A percentile compares a stretch with the other conserved stretches of the same genome.
Conservation (phyloP, 2,329 filamentous ascomycete species). For the Bipolaris bicolor region DNA sequence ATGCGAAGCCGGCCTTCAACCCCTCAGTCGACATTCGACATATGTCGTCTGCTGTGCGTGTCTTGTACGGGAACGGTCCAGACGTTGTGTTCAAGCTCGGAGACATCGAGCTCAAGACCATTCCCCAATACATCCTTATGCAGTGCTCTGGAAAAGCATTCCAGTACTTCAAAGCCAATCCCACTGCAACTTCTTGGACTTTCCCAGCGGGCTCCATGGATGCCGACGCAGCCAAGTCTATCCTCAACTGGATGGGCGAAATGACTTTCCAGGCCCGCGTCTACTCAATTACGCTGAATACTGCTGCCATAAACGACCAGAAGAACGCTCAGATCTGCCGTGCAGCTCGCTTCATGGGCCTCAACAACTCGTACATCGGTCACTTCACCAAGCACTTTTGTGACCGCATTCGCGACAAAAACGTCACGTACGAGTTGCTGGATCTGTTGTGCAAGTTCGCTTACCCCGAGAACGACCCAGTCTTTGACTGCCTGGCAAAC, state of each 20-base stretch:
- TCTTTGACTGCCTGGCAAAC: conserved; percentile 38
- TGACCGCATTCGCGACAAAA: conserved; percentile 32
- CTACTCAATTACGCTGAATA: too few relatives aligned
- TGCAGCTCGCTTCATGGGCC: conserved; percentile 31
- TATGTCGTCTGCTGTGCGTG: conserved; percentile 29
- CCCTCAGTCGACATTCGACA: conserved; percentile 27
- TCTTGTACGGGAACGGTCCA: conserved; percentile 28
- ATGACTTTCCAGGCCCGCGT: conserved; percentile 30
- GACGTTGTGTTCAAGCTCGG: conserved; percentile 30
- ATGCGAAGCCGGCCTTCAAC: conserved; percentile 18
- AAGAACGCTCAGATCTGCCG: conserved; percentile 35
- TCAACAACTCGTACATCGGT: conserved; percentile 38
- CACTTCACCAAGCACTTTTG: conserved; percentile 42
- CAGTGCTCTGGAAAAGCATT: conserved; percentile 33
- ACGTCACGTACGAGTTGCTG: conserved; percentile 22
- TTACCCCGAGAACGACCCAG: conserved; percentile 30
- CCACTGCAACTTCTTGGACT: conserved; percentile 17
- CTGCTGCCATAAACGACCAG: too few relatives aligned
- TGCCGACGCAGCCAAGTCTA: conserved; percentile 17
- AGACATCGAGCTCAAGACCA: conserved; percentile 10
- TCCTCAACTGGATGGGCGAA: conserved; percentile 35
- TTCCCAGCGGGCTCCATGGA: conserved; percentile 28
- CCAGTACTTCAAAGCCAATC: conserved; percentile 27
- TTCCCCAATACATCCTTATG: conserved; percentile 38
- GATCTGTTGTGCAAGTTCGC: conserved; percentile 24